Evolutionary conservation across 495 filamentous ascomycete species (phyloP).

Genomic region (Aspergillus incahuasiensis): DNA sequence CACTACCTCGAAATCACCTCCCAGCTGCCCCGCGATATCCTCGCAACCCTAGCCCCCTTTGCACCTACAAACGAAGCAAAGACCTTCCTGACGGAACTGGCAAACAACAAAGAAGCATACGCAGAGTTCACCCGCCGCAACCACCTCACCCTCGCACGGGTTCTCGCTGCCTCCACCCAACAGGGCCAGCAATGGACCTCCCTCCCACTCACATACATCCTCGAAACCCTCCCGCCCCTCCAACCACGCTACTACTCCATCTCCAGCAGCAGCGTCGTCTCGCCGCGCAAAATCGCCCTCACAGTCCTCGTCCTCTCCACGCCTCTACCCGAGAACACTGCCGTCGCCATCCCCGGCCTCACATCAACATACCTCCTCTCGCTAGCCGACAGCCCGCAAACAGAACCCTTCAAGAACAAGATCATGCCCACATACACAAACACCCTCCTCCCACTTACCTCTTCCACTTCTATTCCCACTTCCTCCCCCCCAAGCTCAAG

Average conservation of each 20-base stretch:
- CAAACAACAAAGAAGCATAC: constrained; percentile 32
- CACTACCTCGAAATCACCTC: constrained; percentile 50
- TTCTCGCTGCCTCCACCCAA: constrained; percentile 19
- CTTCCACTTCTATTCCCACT: too few relatives aligned
- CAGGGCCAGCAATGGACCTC: constrained; percentile 27
- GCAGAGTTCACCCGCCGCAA: constrained; percentile 26
- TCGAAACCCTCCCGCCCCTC: constrained; percentile 39
- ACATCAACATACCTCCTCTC: constrained; percentile 47
- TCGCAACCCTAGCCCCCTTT: constrained; percentile 40
- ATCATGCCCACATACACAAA: constrained; percentile 20
- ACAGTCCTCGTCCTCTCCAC: constrained; percentile 39
- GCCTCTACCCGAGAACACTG: constrained; percentile 20
- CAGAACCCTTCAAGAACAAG: constrained; percentile 21
- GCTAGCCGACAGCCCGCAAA: constrained; percentile 22
- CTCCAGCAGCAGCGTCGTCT: constrained; percentile 45
- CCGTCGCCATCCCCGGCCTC: constrained; percentile 36
- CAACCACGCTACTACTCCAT: constrained; percentile 53
- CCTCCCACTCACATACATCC: constrained; percentile 41
- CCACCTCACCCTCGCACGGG: constrained; percentile 39
- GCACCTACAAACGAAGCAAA: constrained; percentile 37
- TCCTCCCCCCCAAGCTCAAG: constrained; percentile 15
- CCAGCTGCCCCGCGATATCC: constrained; percentile 39
- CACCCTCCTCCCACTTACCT: constrained; percentile 26
- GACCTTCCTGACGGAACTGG: constrained; percentile 27
- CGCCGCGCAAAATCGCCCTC: constrained; percentile 38